Conservation (phyloP, 2,329 filamentous ascomycete species). For the Colletotrichum sidae region DNA sequence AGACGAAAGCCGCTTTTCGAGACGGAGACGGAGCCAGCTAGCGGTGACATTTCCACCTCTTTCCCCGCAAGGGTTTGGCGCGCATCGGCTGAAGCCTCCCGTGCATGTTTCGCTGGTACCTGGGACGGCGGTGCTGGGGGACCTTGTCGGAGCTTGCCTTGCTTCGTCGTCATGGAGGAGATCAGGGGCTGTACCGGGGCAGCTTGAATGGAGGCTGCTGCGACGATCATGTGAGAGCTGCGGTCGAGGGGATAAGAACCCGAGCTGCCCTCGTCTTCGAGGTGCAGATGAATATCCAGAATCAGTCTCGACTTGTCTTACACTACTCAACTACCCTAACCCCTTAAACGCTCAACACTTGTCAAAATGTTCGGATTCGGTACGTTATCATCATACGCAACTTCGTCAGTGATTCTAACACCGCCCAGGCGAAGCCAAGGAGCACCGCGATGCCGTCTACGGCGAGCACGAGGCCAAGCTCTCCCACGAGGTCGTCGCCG, state of each 20-base stretch:
- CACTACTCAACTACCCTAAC: background rate
- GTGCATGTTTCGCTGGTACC: slow-evolving; percentile 13
- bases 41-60: background rate
- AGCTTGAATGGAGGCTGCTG: background rate
- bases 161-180: background rate
- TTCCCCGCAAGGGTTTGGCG: slow-evolving; percentile 6
- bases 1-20: background rate
- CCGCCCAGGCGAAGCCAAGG: slow-evolving; percentile 33
- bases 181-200: no score
- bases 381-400: background rate
- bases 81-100: slow-evolving; percentile 12
- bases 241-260: slow-evolving; percentile 24
- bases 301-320: background rate
- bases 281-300: background rate
- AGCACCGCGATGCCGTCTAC: slow-evolving; percentile 41
- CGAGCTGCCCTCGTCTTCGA: slow-evolving; percentile 13
- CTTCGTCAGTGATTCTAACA: background rate
- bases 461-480: slow-evolving; percentile 46
- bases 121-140: background rate
- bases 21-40: background rate
- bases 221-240: slow-evolving; percentile 31
- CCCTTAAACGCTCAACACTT: background rate
- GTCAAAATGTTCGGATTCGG: slow-evolving; percentile 38
- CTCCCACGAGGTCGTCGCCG: slow-evolving; percentile 78
- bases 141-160: slow-evolving; percentile 1